Conservation (phyloP, 257 asterid genomes). For the Echites panduratus region DNA sequence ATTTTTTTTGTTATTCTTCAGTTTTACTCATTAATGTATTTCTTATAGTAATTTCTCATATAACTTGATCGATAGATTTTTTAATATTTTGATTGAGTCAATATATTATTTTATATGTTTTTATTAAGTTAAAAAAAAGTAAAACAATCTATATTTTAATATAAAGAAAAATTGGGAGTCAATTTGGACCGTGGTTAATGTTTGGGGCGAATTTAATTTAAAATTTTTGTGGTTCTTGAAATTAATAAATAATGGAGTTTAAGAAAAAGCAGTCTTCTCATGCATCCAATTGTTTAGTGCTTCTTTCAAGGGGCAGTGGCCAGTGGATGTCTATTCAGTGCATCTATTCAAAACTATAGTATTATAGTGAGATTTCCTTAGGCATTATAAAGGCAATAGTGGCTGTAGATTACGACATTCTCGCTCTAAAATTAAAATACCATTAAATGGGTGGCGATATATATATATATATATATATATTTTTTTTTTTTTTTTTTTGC, state of each 20-base stretch:
- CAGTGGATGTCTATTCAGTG: slow-evolving; percentile 34
- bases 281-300: neutral
- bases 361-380: slow-evolving; percentile 25
- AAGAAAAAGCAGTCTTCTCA: neutral
- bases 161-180: neutral
- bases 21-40: no score
- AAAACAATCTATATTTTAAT: no score
- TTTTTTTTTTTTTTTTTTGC: no score
- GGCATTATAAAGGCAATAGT: slow-evolving; percentile 15
- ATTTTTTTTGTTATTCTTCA: no score
- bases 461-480: no score
- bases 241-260: slow-evolving; percentile 1
- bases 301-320: slow-evolving; percentile 28
- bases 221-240: slow-evolving; percentile 7
- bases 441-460: no score
- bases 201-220: neutral
- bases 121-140: no score
- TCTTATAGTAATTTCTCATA: no score
- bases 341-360: neutral
- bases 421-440: neutral
- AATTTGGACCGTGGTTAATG: slow-evolving; percentile 4
- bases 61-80: no score
- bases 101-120: no score
- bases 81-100: no score
- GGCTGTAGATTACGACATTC: neutral